phyloP scores from a whole-genome alignment of 306 rosid genomes.

The Lathyrus aphaca region DNA sequence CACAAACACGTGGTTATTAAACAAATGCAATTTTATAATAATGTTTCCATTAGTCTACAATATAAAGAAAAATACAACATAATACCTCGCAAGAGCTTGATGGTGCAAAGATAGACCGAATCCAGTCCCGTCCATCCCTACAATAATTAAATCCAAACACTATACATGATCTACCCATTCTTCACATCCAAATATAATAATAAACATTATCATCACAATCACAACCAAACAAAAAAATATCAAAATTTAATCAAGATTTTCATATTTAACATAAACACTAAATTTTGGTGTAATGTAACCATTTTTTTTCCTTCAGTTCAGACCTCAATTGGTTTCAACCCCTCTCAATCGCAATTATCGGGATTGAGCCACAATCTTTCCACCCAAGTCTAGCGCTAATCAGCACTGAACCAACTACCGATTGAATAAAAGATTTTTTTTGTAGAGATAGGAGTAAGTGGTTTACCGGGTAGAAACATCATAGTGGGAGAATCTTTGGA shows the following conservation, averaged over 20 bases:
- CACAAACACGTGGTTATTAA: neutral
- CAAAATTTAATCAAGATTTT: too few species aligned
- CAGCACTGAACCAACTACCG: too few species aligned
- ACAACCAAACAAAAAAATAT: too few species aligned
- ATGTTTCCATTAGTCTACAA: neutral
- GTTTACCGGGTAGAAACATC: constrained; percentile 81
- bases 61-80: constrained; percentile 42
- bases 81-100: constrained; percentile 93
- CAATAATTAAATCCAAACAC: constrained; percentile 37
- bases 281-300: too few species aligned
- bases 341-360: too few species aligned
- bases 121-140: constrained; percentile 95
- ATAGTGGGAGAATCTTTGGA: constrained; percentile 68
- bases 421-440: too few species aligned
- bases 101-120: constrained; percentile 86
- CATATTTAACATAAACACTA: too few species aligned
- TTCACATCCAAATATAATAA: constrained; percentile 2
- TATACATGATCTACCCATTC: constrained; percentile 12
- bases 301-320: too few species aligned
- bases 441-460: neutral
- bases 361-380: too few species aligned
- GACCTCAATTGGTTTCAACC: too few species aligned
- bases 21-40: neutral
- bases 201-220: neutral
- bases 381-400: too few species aligned